These are phyloP conservation scores for Daucus carota DNA, from an alignment of 129 eudicot species.

Conservation along the genomic window DNA sequence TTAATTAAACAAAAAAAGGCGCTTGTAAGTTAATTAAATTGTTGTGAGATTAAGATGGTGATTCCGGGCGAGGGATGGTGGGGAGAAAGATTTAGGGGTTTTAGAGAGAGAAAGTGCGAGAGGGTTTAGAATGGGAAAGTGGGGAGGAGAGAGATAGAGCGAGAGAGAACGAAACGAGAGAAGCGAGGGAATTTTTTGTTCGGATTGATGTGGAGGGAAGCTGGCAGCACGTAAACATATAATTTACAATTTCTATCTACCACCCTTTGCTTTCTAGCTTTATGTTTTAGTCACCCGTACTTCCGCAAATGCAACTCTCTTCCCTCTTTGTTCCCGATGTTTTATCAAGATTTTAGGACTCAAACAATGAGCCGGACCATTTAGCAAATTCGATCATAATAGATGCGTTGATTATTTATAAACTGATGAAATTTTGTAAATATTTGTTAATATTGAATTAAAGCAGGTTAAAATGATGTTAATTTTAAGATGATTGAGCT, in stretches of 20 bases:
- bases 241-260: background rate
- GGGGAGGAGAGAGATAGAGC: constrained; percentile 25
- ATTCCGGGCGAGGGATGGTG: constrained; percentile 2
- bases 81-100: constrained; percentile 24
- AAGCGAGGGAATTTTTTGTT: constrained; percentile 88
- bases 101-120: constrained; percentile 19
- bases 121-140: constrained; percentile 32
- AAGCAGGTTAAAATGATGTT: too few relatives aligned
- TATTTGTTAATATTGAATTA: too few relatives aligned
- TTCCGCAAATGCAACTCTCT: background rate
- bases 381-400: too few relatives aligned
- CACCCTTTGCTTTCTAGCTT: background rate
- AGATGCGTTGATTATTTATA: too few relatives aligned
- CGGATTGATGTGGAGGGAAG: constrained; percentile 99
- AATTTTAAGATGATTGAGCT: too few relatives aligned
- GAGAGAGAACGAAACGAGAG: constrained; percentile 62
- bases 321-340: too few relatives aligned
- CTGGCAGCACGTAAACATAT: constrained; percentile 5
- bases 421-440: too few relatives aligned
- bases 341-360: too few relatives aligned
- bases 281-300: background rate
- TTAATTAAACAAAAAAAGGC: background rate
- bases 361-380: too few relatives aligned
- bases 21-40: background rate
- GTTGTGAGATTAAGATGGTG: background rate